phyloP scores from a whole-genome alignment of 2,329 filamentous ascomycete species.

The Colletotrichum orchidophilum region DNA sequence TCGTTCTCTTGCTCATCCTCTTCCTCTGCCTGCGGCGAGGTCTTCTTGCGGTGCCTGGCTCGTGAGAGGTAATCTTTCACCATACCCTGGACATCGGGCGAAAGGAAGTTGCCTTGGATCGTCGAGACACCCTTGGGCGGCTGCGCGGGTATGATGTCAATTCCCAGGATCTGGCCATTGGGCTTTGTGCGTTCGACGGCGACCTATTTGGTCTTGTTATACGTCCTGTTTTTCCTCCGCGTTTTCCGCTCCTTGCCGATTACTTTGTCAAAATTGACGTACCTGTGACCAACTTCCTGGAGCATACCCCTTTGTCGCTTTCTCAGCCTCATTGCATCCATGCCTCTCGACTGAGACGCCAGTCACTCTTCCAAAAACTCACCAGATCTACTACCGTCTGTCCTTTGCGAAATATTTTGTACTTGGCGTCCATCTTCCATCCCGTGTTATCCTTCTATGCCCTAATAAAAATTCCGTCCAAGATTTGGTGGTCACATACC shows the following conservation, averaged over 20 bases:
- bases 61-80: conserved; percentile 80
- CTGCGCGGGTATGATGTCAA: conserved; percentile 92
- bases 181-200: conserved; percentile 82
- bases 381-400: conserved; percentile 93
- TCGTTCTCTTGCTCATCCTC: conserved; percentile 10
- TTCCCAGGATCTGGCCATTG: conserved; percentile 82
- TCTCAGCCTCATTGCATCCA: background rate
- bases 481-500: conserved; percentile 55
- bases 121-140: conserved; percentile 92
- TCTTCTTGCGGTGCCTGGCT: conserved; percentile 55
- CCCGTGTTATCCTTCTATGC: background rate
- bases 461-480: background rate
- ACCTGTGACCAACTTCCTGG: conserved; percentile 78
- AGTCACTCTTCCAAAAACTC: conserved; percentile 42
- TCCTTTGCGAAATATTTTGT: conserved; percentile 79
- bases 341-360: background rate
- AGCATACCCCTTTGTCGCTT: conserved; percentile 71
- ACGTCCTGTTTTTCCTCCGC: background rate
- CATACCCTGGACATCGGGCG: conserved; percentile 75
- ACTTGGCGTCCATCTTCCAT: conserved; percentile 79
- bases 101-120: conserved; percentile 94
- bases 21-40: background rate
- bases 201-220: conserved; percentile 63
- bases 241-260: background rate
- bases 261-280: conserved; percentile 29